phyloP scores from a whole-genome alignment of 208 protist genomes.

The Wallacemonas sp. region DNA sequence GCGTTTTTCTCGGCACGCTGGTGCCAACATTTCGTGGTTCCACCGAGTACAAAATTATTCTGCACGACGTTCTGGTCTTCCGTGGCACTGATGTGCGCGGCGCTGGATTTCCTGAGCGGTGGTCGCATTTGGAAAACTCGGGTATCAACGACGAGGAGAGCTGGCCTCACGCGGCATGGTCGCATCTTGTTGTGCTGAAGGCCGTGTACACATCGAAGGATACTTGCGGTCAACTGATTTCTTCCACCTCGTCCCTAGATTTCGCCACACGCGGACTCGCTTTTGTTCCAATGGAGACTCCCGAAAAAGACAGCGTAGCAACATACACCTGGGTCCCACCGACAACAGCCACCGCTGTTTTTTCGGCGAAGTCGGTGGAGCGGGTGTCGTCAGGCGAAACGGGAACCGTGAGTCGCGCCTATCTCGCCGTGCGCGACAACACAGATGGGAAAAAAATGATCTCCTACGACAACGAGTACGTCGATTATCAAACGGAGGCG shows the following conservation, averaged over 20 bases:
- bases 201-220: conserved; percentile 33
- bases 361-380: conserved; percentile 48
- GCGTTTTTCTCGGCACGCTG: conserved; percentile 69
- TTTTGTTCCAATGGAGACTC: conserved; percentile 42
- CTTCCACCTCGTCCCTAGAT: conserved; percentile 37
- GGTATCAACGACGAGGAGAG: conserved; percentile 61
- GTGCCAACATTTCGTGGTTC: conserved; percentile 50
- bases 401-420: conserved; percentile 43
- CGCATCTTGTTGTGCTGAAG: conserved; percentile 61
- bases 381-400: conserved; percentile 23
- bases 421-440: conserved; percentile 36
- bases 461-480: conserved; percentile 70
- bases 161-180: conserved; percentile 61
- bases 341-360: conserved; percentile 45
- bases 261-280: conserved; percentile 59
- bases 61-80: conserved; percentile 78
- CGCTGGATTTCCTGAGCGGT: conserved; percentile 58
- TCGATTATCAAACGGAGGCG: conserved; percentile 54
- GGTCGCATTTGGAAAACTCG: conserved; percentile 53
- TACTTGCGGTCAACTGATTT: neutral
- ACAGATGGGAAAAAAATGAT: conserved; percentile 32
- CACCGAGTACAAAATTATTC: conserved; percentile 66
- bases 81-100: conserved; percentile 53
- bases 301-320: conserved; percentile 15
- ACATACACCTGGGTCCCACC: conserved; percentile 64